These are phyloP conservation scores for Trichoderma reesei DNA, from an alignment of 495 filamentous ascomycete species.

Conservation along the genomic window DNA sequence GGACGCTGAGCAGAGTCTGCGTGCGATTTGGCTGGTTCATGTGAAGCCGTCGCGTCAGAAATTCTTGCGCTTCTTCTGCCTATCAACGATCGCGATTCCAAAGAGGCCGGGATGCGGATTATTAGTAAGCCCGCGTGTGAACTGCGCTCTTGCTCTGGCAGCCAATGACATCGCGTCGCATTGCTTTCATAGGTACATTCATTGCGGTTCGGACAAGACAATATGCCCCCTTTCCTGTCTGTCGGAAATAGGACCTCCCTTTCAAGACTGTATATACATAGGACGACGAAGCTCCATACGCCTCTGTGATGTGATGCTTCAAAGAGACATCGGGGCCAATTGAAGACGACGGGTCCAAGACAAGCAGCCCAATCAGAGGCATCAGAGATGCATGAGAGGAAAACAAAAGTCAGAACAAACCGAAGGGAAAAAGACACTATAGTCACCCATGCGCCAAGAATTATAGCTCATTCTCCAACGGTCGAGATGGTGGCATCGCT, in stretches of 20 bases:
- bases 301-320: too few species aligned
- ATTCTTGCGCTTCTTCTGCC: background rate
- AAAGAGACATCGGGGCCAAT: too few species aligned
- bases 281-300: too few species aligned
- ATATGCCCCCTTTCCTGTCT: background rate
- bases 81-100: background rate
- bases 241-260: too few species aligned
- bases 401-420: too few species aligned
- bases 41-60: background rate
- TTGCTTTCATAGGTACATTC: background rate
- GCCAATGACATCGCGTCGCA: background rate
- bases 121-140: background rate
- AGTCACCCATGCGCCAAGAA: conserved; percentile 1
- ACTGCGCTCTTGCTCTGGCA: background rate
- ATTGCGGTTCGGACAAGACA: too few species aligned
- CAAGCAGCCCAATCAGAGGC: too few species aligned
- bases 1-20: background rate
- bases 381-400: too few species aligned
- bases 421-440: background rate
- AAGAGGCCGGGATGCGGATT: background rate
- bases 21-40: background rate
- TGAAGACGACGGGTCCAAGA: too few species aligned
- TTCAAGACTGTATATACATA: too few species aligned
- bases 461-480: conserved; percentile 2
- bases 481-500: background rate